Base-by-base conservation (phyloP, 192 early-diverging fungal species). In the Backusella australiensis region DNA sequence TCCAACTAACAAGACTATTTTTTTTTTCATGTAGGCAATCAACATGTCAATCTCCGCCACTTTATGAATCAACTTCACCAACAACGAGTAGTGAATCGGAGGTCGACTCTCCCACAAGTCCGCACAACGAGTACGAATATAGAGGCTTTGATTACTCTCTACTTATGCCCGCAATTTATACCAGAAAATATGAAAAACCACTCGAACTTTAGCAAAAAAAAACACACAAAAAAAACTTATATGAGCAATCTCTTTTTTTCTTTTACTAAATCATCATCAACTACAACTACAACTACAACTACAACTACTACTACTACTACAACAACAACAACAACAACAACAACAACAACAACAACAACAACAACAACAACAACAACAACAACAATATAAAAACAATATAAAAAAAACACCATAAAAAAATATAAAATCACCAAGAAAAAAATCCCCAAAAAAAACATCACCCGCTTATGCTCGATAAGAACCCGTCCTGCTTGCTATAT, bases 51-150 rank as follows among this genome's bases (percentile, higher is more conserved):
- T 68, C 67, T 68, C 67, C 67, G 67, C 35, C 67, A 36, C 23
- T 7, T 35, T 68, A 68, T 34, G 34, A 34, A 68, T 42, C 32
- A 34, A 49, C 29, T 52, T 72, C 70, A 19, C 70, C 70, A 42
- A 52, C 70, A 72, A 72, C 70, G 44, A 68, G 67, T 38, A 49
- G 44, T 72, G 70, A 72, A 49, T 72, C 70, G 15, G 70, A 72
- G 23, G 36, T 42, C 7, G 70, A 72, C 26, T 49, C 44, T 52
- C 70, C 44, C 23, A 34, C 41, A 44, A 72, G 32, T 49, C 39
- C 39, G 17, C 70, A 36, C 35, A 63, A 63, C 26, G 56, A 63
- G 11, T 63, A 63, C 23, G 56, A 63, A 63, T 63, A 63, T 63
- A 23, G 56, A 63, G 23, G n/a, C 11, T 63, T 63, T 63, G 56